Evolutionary conservation across 805 yeast genomes (phyloP).

Genomic region (Kazachstania viticola): DNA sequence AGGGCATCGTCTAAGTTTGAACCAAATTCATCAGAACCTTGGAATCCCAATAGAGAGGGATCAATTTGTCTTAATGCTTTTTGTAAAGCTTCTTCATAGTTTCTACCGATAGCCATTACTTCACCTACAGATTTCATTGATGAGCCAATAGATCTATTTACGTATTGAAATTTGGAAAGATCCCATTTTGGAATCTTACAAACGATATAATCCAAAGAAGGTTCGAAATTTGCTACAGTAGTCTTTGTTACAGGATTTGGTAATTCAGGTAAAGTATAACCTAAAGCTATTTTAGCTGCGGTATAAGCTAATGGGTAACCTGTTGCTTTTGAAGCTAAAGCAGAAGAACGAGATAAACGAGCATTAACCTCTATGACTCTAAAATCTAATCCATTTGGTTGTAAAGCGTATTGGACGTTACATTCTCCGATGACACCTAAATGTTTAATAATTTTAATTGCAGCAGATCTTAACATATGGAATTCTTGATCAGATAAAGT

Average conservation of each 20-base stretch:
- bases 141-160: constrained; percentile 84
- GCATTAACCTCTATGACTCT: constrained; percentile 97
- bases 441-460: constrained; percentile 93
- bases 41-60: constrained; percentile 83
- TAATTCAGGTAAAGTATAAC: constrained; percentile 87
- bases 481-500: constrained; percentile 94
- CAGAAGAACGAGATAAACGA: constrained; percentile 91
- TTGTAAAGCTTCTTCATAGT: constrained; percentile 94
- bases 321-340: constrained; percentile 96
- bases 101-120: constrained; percentile 98
- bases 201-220: constrained; percentile 91
- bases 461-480: constrained; percentile 96
- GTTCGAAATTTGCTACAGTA: constrained; percentile 94
- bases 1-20: constrained; percentile 70
- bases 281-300: constrained; percentile 93
- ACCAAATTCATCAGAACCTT: constrained; percentile 60
- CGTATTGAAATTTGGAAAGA: constrained; percentile 88
- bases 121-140: constrained; percentile 99
- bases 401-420: constrained; percentile 93
- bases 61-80: constrained; percentile 95
- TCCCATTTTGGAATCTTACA: constrained; percentile 99
- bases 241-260: constrained; percentile 95
- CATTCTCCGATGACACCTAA: constrained; percentile 99
- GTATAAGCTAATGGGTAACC: constrained; percentile 98
- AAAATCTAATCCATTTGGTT: constrained; percentile 91